Evolutionary conservation across 2,329 filamentous ascomycete species (phyloP).

Genomic region (Exserohilum turcica): DNA sequence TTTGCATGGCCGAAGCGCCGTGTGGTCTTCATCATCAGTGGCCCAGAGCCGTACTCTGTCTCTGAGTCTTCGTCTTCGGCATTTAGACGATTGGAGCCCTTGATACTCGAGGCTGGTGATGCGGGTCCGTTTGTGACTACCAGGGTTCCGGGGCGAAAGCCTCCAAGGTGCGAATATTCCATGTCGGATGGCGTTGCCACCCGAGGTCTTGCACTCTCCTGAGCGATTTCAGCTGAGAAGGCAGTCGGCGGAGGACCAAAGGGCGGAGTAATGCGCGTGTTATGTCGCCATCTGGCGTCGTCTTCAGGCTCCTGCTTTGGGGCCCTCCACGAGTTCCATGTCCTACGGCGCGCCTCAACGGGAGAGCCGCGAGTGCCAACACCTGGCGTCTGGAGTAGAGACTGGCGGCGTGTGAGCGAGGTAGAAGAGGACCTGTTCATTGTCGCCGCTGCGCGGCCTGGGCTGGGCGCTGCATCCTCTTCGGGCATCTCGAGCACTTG

Average conservation of each 20-base stretch:
- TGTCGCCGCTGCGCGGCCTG: conserved; percentile 28
- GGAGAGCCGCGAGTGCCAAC: conserved; percentile 43
- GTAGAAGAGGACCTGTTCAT: conserved; percentile 30
- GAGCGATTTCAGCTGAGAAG: conserved; percentile 29
- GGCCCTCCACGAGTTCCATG: conserved; percentile 41
- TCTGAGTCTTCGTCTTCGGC: conserved; percentile 29
- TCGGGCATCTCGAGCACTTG: conserved; percentile 36
- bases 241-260: conserved; percentile 27
- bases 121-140: conserved; percentile 55
- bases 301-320: conserved; percentile 31
- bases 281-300: conserved; percentile 39
- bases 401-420: conserved; percentile 47
- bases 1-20: conserved; percentile 28
- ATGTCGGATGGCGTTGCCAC: conserved; percentile 51
- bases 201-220: conserved; percentile 28
- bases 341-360: conserved; percentile 41
- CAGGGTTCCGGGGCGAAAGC: conserved; percentile 51
- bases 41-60: conserved; percentile 23
- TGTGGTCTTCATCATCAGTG: conserved; percentile 28
- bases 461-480: conserved; percentile 21
- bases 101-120: conserved; percentile 51
- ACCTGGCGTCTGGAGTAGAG: conserved; percentile 48
- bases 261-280: conserved; percentile 23
- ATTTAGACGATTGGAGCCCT: conserved; percentile 13
- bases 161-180: conserved; percentile 50